Evolutionary conservation across 139 green algal species (phyloP).

Genomic region (Picochlorum sp.): DNA sequence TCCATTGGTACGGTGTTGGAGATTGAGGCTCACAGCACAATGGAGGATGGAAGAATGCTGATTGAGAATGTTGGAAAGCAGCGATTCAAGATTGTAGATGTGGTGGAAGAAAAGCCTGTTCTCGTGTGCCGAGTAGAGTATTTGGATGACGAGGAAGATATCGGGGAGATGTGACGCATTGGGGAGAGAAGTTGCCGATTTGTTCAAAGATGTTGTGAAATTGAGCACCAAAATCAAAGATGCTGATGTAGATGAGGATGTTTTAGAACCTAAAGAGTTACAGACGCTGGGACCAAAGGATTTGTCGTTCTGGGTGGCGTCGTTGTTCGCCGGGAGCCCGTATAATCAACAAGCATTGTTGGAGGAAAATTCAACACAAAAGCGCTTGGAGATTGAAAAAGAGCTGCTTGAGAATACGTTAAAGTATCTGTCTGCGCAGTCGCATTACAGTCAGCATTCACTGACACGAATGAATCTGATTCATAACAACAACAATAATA

Average conservation of each 20-base stretch:
- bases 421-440: constrained; percentile 24
- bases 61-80: constrained; percentile 27
- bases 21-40: constrained; percentile 31
- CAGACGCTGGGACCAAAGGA: constrained; percentile 13
- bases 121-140: constrained; percentile 43
- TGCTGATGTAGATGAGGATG: constrained; percentile 7
- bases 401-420: constrained; percentile 18
- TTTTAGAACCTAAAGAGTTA: constrained; percentile 23
- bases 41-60: constrained; percentile 36
- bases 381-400: constrained; percentile 19
- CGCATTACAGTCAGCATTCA: constrained; percentile 24
- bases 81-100: constrained; percentile 29
- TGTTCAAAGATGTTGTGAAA: constrained; percentile 25
- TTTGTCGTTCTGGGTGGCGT: constrained; percentile 37
- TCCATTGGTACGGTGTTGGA: constrained; percentile 34
- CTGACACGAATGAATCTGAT: background rate
- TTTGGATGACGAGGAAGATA: constrained; percentile 23
- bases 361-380: constrained; percentile 22
- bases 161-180: background rate
- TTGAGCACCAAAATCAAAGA: constrained; percentile 22
- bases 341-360: constrained; percentile 27
- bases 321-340: constrained; percentile 27
- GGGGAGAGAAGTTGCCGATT: constrained; percentile 16
- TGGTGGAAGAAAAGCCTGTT: constrained; percentile 38
- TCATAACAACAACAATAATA: background rate